A percentile compares a stretch with the other conserved stretches of the same genome.
These are phyloP conservation scores for Ceratocystis alfenasii DNA, from an alignment of 2,329 filamentous ascomycete species.

Conservation along the genomic window DNA sequence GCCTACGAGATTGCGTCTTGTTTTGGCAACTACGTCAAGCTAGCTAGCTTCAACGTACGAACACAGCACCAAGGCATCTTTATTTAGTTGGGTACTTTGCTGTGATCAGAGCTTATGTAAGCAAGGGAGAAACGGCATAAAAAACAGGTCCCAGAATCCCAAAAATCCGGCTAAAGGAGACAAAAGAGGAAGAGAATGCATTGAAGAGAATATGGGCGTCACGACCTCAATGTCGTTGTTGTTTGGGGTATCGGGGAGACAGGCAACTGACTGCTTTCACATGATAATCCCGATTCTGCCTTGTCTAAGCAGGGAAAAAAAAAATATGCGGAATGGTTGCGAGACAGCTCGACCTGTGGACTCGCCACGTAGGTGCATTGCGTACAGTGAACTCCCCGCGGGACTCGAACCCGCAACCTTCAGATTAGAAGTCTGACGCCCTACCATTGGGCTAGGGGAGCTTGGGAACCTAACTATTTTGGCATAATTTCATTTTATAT, in stretches of 20 bases:
- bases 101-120: conserved; percentile 1
- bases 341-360: background rate
- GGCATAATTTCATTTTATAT: background rate
- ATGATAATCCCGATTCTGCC: background rate
- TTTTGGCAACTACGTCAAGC: conserved; percentile 3
- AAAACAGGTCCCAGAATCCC: too few species aligned
- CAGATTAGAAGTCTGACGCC: conserved; percentile 23
- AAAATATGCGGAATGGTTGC: background rate
- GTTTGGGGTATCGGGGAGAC: background rate
- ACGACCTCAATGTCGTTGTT: background rate
- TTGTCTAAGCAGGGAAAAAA: background rate
- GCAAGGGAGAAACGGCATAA: background rate
- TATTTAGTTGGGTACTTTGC: too few species aligned
- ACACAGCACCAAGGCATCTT: too few species aligned
- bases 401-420: conserved; percentile 23
- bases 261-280: background rate
- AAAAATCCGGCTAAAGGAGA: too few species aligned
- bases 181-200: too few species aligned
- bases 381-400: conserved; percentile 18
- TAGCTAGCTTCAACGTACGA: background rate
- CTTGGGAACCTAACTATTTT: background rate
- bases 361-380: background rate
- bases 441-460: conserved; percentile 23
- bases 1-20: background rate
- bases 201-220: too few species aligned